Percentiles rank a stretch among this genome's conserved stretches.
Conservation (phyloP, 495 filamentous ascomycete species). For the Trichoderma asperelloides region DNA sequence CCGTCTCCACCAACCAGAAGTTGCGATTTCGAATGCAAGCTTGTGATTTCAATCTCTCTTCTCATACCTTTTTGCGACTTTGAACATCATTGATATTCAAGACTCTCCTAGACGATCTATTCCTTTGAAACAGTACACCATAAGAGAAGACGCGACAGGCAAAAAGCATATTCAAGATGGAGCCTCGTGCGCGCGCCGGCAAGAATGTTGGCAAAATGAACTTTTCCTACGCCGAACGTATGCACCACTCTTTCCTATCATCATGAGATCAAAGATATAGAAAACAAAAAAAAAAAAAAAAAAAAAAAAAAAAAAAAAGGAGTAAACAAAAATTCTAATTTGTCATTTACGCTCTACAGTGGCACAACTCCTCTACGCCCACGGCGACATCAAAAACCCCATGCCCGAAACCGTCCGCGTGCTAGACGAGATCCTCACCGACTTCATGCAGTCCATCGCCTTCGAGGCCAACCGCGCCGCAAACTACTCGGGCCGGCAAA, state of each 20-base stretch:
- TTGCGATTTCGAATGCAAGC: neutral
- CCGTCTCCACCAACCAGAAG: slow-evolving; percentile 8
- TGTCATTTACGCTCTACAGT: slow-evolving; percentile 41
- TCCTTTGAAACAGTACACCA: too few relatives aligned
- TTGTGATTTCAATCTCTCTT: neutral
- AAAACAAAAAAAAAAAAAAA: too few relatives aligned
- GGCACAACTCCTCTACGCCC: slow-evolving; percentile 71
- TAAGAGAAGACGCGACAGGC: neutral
- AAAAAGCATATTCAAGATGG: slow-evolving; percentile 36
- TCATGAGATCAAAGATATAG: neutral
- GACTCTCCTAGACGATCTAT: neutral
- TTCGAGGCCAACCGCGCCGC: slow-evolving; percentile 80
- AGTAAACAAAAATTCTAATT: neutral
- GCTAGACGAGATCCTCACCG: slow-evolving; percentile 89
- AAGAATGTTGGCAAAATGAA: slow-evolving; percentile 87
- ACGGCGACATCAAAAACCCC: slow-evolving; percentile 64
- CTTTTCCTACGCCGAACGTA: slow-evolving; percentile 69
- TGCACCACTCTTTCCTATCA: slow-evolving; percentile 16
- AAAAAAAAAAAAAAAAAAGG: too few relatives aligned
- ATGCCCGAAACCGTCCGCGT: slow-evolving; percentile 76
- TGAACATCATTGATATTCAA: neutral
- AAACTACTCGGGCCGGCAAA: slow-evolving; percentile 73
- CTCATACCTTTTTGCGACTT: neutral
- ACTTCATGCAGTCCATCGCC: slow-evolving; percentile 80
- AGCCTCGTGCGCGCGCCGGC: slow-evolving; percentile 66